Percentiles rank a stretch among this genome's conserved stretches.
Conservation (phyloP, 257 asterid species). For the Striga asiatica region DNA sequence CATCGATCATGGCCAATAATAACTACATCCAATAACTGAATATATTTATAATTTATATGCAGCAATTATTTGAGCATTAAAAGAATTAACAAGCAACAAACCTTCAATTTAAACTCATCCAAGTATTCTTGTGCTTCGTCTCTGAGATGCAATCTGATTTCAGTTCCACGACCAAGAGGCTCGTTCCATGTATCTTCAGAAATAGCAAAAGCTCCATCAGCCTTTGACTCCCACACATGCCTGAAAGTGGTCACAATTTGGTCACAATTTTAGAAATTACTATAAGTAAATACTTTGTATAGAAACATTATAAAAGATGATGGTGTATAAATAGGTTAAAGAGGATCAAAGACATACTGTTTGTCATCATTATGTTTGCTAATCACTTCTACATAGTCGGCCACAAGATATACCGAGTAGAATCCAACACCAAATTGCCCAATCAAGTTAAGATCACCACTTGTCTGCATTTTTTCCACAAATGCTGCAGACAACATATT, state of each 20-base stretch:
- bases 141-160: constrained; percentile 77
- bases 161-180: constrained; percentile 95
- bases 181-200: constrained; percentile 84
- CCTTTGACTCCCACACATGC: constrained; percentile 92
- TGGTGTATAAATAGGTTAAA: neutral
- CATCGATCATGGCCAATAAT: neutral
- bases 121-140: constrained; percentile 90
- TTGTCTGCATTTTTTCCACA: constrained; percentile 93
- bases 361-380: constrained; percentile 91
- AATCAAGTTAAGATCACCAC: constrained; percentile 88
- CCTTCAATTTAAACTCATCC: constrained; percentile 79
- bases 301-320: too few relatives aligned
- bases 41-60: too few relatives aligned
- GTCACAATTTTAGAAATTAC: too few relatives aligned
- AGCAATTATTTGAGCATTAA: neutral
- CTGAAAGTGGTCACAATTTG: constrained; percentile 28
- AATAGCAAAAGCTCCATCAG: constrained; percentile 90
- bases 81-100: constrained; percentile 16
- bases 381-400: constrained; percentile 88
- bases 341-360: constrained; percentile 40
- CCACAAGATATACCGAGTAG: constrained; percentile 89
- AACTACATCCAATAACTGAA: neutral
- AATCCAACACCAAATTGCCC: constrained; percentile 98
- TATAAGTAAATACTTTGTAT: too few relatives aligned
- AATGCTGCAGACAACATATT: constrained; percentile 45